Evolutionary conservation across 495 filamentous ascomycete genomes (phyloP).

Genomic region (Aspergillus sparsus): DNA sequence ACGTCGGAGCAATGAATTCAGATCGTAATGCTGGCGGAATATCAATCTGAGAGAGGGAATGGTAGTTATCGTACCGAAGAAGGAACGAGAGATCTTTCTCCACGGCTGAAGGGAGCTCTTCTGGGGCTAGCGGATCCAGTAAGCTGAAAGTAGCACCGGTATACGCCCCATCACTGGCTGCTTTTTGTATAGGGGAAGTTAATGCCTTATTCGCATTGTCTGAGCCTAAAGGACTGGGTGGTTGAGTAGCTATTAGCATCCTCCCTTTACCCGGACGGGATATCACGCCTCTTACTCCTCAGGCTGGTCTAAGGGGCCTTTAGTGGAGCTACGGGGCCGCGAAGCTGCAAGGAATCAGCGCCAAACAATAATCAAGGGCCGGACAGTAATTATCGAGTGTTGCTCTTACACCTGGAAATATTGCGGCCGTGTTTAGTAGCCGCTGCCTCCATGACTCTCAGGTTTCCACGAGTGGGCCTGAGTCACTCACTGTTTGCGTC

Average conservation of each 20-base stretch:
- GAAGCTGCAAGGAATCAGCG: conserved; percentile 36
- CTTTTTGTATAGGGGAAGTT: conserved; percentile 18
- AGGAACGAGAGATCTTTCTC: conserved; percentile 79
- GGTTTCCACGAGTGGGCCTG: no score
- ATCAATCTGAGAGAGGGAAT: conserved; percentile 67
- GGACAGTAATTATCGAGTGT: neutral
- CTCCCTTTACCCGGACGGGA: neutral
- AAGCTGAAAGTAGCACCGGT: conserved; percentile 34
- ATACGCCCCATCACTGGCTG: conserved; percentile 23
- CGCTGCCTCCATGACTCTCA: conserved; percentile 29
- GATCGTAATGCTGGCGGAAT: conserved; percentile 64
- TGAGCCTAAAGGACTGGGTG: conserved; percentile 29
- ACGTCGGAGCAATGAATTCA: conserved; percentile 40
- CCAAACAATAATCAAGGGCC: neutral
- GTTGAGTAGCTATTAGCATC: conserved; percentile 23
- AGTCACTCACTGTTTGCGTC: no score
- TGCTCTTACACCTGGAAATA: conserved; percentile 42
- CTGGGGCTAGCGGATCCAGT: conserved; percentile 38
- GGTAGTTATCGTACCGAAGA: conserved; percentile 76
- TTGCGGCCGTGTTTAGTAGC: conserved; percentile 35
- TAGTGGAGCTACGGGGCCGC: conserved; percentile 53
- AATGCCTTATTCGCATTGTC: conserved; percentile 17
- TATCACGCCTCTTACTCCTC: conserved; percentile 45
- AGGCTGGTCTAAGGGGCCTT: conserved; percentile 51
- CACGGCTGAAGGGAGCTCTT: conserved; percentile 37